Base-by-base conservation (phyloP, 768 basidiomycete species). In the Lepiota brunneoincarnata region DNA sequence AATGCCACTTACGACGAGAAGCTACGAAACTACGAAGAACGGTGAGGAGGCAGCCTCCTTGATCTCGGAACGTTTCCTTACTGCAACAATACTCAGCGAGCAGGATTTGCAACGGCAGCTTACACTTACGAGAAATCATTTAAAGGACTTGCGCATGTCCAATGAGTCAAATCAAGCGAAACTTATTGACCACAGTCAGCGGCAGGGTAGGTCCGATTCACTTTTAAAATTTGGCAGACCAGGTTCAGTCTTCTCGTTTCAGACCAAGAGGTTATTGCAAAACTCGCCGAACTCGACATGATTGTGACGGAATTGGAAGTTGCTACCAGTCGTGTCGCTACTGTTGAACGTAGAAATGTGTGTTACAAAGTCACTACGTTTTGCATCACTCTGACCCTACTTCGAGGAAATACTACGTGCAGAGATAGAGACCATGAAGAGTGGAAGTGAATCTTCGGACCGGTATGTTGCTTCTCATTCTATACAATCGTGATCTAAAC, bases 1-100 rank as follows among this genome's bases (percentile, higher is more conserved):
- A 91, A 96, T 59, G 97, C 96, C 14, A 94, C 91, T 4, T 98
- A 97, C 59, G 97, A 99, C 63, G 97, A 99, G 72, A 87, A 87
- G 60, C 78, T 99, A 66, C 79, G 92, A 47, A 99, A 98, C 69
- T 98, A 96, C 61, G 94, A 95, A 68, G 96, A 96, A 64, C 82
- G 96, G 93, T 93, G 60, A 24, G 83, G 68, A 7, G 5, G 6
- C 4, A 21, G 10, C 18, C 37, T 21, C 4, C 28, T 23, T 5
- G 36, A 14, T 14, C 1, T 35, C 35, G 11, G 14, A 17, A 24
- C 24, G 34, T 24, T 24, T 48, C 15, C 7, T 17, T 52, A 24
- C 34, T 49, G 44, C 37, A 54, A 31, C 24, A 26, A 18, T 41
- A 14, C 49, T 34, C 61, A 95, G 95, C 42, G 97, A 99, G 71